These are phyloP conservation scores for Cryphonectria nitschkei DNA, from an alignment of 2,329 filamentous ascomycete genomes.

Conservation along the genomic window DNA sequence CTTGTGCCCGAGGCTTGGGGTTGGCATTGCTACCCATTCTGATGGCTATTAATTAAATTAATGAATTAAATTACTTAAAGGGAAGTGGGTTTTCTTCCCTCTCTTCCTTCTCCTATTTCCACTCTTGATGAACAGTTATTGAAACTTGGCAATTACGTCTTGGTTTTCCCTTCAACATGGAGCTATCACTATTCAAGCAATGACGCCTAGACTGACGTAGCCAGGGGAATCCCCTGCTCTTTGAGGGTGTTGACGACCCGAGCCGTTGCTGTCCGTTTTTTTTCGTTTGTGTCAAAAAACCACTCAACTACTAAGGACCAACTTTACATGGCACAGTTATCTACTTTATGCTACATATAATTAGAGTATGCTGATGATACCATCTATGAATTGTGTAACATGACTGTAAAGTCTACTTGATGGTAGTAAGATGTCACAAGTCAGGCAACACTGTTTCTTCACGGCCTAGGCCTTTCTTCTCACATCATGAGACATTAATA, in stretches of 20 bases:
- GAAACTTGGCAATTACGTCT: background rate
- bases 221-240: background rate
- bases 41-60: background rate
- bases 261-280: background rate
- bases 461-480: too few species aligned
- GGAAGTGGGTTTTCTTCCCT: background rate
- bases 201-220: background rate
- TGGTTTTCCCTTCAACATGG: background rate
- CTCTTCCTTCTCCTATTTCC: too few species aligned
- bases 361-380: too few species aligned
- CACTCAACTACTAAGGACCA: background rate
- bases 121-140: background rate
- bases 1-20: constrained; percentile 30
- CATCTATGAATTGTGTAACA: too few species aligned
- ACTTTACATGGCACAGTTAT: background rate
- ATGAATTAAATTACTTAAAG: too few species aligned
- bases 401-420: too few species aligned
- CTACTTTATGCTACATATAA: too few species aligned
- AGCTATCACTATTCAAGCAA: background rate
- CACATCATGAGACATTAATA: too few species aligned
- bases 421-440: too few species aligned
- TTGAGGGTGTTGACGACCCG: background rate
- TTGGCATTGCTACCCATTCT: constrained; percentile 13
- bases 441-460: too few species aligned
- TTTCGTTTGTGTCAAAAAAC: too few species aligned